Base-by-base conservation (phyloP, 495 filamentous ascomycete species). In the Melanomma pulvis-pyrius region DNA sequence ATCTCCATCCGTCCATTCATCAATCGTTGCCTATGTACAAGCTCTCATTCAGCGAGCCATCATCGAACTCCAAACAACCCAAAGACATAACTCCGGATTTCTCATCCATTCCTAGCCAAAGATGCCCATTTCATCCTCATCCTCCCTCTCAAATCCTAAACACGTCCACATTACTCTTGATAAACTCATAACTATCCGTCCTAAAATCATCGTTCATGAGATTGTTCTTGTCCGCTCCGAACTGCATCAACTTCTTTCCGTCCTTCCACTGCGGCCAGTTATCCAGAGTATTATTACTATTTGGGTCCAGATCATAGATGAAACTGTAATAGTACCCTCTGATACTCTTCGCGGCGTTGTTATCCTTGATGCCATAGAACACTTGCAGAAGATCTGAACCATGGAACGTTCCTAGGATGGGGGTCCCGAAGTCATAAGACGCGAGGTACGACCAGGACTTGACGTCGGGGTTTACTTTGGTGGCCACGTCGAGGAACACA, bases 331-430 rank as follows among this genome's bases (percentile, higher is more conserved):
- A 91, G 67, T 88, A 90, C 32, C 78, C 78, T 59, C 86, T 83
- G 61, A 88, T 82, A 28, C 82, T 76, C 32, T 65, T 72, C 52
- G 83, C 82, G n/a, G 86, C 87, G 55, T 87, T 84, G 76, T 89
- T 84, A 13, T 86, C 82, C 28, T 82, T 69, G 32, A 87, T 74
- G 0, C 84, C 86, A 65, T 84, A 86, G 61, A 89, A 89, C 0
- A 90, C 83, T 71, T 87, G 87, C 12, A 87, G 59, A 7, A 91
- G 65, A 64, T 92, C 90, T 15, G 79, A 82, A 22, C 79, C 87
- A 75, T 92, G 90, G 77, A 89, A 90, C 0, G 89, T 92, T 12
- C 90, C 90, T 0, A 92, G 70, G 49, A 91, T 79, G 0, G 89
- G 87, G 0, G 86, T 87, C 19, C 87, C 87, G 63, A 84, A 84